These are phyloP conservation scores for Candolleomyces aberdarensis DNA, from an alignment of 768 basidiomycete species.

Conservation along the genomic window DNA sequence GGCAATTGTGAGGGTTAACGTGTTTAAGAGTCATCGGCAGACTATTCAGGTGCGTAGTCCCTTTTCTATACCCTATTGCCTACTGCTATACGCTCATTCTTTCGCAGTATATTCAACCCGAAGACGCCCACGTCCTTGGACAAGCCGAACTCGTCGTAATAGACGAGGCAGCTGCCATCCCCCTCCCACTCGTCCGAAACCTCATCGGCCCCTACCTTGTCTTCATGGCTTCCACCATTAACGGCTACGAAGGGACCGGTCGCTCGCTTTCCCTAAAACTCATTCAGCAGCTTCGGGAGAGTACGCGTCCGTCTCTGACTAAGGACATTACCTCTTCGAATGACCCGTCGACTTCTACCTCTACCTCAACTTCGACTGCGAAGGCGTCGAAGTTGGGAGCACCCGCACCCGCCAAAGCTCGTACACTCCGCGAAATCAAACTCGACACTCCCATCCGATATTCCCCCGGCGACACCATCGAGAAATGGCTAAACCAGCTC, in stretches of 20 bases:
- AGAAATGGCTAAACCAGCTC: conserved; percentile 89
- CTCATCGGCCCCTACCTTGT: conserved; percentile 96
- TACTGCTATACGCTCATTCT: background rate
- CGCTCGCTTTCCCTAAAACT: conserved; percentile 97
- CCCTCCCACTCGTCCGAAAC: conserved; percentile 90
- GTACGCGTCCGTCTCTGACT: conserved; percentile 73
- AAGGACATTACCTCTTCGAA: conserved; percentile 57
- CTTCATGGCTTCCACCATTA: conserved; percentile 99
- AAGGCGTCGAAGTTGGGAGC: background rate
- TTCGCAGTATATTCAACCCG: conserved; percentile 92
- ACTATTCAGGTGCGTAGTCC: conserved; percentile 80
- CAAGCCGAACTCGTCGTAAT: conserved; percentile 98
- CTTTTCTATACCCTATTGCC: background rate
- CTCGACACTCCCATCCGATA: conserved; percentile 96
- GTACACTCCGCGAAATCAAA: conserved; percentile 88
- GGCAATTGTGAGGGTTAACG: conserved; percentile 92
- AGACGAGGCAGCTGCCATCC: conserved; percentile 98
- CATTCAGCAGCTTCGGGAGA: conserved; percentile 93
- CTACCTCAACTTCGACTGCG: background rate
- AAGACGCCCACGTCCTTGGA: conserved; percentile 96
- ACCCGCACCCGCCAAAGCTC: conserved; percentile 53
- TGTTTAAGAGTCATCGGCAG: conserved; percentile 91
- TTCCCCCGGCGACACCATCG: conserved; percentile 78
- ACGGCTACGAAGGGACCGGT: conserved; percentile 99
- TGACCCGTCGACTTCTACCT: conserved; percentile 32